Evolutionary conservation across 1,139 yeast species (phyloP).

Genomic region (Kurtzmaniella quercitrusa): DNA sequence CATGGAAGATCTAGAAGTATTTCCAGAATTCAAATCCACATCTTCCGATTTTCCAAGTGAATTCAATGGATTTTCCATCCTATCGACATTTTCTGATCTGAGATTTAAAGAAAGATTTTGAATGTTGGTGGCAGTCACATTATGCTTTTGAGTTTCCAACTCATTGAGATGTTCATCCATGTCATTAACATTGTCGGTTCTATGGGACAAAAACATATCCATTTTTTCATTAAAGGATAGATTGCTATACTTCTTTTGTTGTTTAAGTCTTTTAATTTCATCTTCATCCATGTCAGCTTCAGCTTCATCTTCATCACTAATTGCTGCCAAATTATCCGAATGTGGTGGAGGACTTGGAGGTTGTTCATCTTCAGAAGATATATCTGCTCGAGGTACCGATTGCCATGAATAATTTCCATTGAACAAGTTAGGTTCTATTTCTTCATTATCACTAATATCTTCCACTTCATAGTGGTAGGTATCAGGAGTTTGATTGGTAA

Average conservation of each 20-base stretch:
- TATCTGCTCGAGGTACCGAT: constrained; percentile 2
- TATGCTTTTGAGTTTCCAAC: constrained; percentile 24
- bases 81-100: constrained; percentile 18
- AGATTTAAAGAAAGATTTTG: constrained; percentile 33
- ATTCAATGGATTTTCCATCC: constrained; percentile 32
- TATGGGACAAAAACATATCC: constrained; percentile 27
- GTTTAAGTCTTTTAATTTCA: constrained; percentile 17
- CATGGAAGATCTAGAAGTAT: constrained; percentile 43
- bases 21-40: constrained; percentile 31
- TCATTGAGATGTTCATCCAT: constrained; percentile 35
- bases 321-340: constrained; percentile 14
- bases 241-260: constrained; percentile 20
- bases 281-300: constrained; percentile 15
- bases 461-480: constrained; percentile 27
- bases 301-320: constrained; percentile 9
- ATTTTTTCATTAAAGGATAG: constrained; percentile 38
- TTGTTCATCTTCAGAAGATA: constrained; percentile 18
- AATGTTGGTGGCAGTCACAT: constrained; percentile 30
- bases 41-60: constrained; percentile 29
- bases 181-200: constrained; percentile 10
- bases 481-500: constrained; percentile 29
- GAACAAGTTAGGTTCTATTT: constrained; percentile 1
- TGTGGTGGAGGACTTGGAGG: constrained; percentile 31
- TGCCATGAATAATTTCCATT: constrained; percentile 5
- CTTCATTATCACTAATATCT: constrained; percentile 2